Evolutionary conservation across 495 filamentous ascomycete species (phyloP).

Genomic region (Thermothielavioides terrestris): DNA sequence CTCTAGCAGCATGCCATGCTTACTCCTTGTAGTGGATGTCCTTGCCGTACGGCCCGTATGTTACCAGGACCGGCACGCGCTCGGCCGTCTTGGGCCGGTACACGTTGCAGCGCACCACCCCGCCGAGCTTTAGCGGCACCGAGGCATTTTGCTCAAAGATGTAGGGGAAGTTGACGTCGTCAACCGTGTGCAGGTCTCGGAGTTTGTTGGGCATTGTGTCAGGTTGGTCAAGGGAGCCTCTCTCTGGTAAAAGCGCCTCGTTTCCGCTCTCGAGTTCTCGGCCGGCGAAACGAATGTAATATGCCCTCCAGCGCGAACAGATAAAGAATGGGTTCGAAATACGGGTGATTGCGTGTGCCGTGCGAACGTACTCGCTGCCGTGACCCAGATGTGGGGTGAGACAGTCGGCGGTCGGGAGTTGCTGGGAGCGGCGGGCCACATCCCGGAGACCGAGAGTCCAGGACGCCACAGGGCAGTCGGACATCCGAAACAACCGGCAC

Average conservation of each 20-base stretch:
- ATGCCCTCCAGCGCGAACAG: too few species aligned
- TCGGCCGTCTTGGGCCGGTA: constrained; percentile 18
- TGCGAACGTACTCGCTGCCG: too few species aligned
- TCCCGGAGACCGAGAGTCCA: not conserved
- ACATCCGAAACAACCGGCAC: not conserved
- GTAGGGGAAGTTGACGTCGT: constrained; percentile 11
- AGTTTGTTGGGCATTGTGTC: constrained; percentile 1
- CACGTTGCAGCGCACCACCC: constrained; percentile 13
- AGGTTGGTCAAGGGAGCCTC: too few species aligned
- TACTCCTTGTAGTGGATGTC: constrained; percentile 43
- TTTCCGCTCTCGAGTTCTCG: too few species aligned
- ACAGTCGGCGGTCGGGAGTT: not conserved
- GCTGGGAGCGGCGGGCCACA: not conserved
- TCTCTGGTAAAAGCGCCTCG: too few species aligned
- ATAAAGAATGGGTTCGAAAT: too few species aligned
- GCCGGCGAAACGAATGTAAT: too few species aligned
- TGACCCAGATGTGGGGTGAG: not conserved
- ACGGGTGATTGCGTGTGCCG: too few species aligned
- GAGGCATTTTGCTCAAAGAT: constrained; percentile 33
- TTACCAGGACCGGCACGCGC: constrained; percentile 42
- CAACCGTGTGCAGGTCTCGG: constrained; percentile 31
- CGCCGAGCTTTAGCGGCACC: constrained; percentile 15
- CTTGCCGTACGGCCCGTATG: constrained; percentile 59
- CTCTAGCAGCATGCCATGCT: not conserved
- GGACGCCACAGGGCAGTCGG: not conserved